phyloP scores from a whole-genome alignment of 73 alveolate genomes.

The Blepharisma japonicum region DNA sequence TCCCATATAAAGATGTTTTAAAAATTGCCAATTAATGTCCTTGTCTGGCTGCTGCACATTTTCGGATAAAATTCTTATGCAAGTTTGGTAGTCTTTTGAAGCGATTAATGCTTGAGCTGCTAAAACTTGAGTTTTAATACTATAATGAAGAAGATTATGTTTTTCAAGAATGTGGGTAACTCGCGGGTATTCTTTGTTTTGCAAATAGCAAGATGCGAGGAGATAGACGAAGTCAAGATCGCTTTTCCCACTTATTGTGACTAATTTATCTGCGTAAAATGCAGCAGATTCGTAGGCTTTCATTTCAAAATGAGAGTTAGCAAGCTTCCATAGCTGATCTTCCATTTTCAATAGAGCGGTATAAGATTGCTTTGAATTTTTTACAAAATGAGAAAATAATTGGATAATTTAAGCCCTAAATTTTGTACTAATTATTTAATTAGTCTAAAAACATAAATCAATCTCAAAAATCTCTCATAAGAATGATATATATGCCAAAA shows the following conservation, averaged over 20 bases:
- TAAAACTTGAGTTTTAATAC: slow-evolving; percentile 74
- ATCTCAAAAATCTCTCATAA: too few relatives aligned
- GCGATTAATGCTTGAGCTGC: slow-evolving; percentile 82
- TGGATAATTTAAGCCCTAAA: too few relatives aligned
- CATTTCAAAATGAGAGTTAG: slow-evolving; percentile 1
- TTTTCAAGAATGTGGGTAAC: slow-evolving; percentile 77
- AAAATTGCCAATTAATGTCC: slow-evolving; percentile 41
- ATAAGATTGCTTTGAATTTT: too few relatives aligned
- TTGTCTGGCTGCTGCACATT: slow-evolving; percentile 44
- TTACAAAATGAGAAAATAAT: too few relatives aligned
- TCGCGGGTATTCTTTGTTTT: slow-evolving; percentile 84
- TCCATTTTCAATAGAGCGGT: slow-evolving; percentile 5
- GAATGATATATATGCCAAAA: too few relatives aligned
- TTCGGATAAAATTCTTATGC: slow-evolving; percentile 47
- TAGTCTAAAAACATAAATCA: too few relatives aligned
- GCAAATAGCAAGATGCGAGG: slow-evolving; percentile 65
- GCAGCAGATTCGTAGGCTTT: slow-evolving; percentile 9
- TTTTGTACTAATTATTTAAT: too few relatives aligned
- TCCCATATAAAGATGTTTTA: slow-evolving; percentile 29
- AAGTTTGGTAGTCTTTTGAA: slow-evolving; percentile 47
- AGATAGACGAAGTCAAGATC: neutral
- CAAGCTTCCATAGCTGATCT: slow-evolving; percentile 18
- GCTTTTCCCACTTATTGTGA: slow-evolving; percentile 15
- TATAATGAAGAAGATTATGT: slow-evolving; percentile 56
- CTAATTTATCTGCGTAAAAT: neutral